These are phyloP conservation scores for Aspergillus glaucus DNA, from an alignment of 2,329 filamentous ascomycete species.

Conservation along the genomic window DNA sequence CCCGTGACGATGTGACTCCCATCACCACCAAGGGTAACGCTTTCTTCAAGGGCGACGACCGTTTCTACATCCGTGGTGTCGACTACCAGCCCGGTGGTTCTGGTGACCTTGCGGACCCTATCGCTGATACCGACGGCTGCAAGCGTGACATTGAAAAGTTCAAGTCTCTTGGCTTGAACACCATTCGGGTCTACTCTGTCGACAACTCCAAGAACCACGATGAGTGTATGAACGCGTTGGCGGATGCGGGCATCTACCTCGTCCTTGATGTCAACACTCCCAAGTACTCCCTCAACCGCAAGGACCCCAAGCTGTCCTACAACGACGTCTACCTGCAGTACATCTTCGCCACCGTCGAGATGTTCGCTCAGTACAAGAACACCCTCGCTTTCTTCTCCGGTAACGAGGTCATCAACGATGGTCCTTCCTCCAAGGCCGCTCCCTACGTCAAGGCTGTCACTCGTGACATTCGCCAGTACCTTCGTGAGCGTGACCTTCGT, in stretches of 20 bases:
- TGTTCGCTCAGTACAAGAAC: constrained; percentile 76
- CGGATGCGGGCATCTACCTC: constrained; percentile 83
- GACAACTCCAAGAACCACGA: constrained; percentile 81
- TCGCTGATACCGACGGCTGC: constrained; percentile 65
- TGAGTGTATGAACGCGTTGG: constrained; percentile 74
- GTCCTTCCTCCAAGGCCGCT: constrained; percentile 58
- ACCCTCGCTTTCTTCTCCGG: constrained; percentile 80
- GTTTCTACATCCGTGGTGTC: constrained; percentile 49
- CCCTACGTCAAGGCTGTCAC: constrained; percentile 74
- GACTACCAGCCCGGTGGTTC: constrained; percentile 64
- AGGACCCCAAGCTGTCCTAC: constrained; percentile 67
- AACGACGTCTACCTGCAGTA: constrained; percentile 79
- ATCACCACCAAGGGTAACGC: constrained; percentile 60
- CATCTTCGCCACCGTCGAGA: constrained; percentile 82
- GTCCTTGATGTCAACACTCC: constrained; percentile 90
- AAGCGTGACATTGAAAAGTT: constrained; percentile 75
- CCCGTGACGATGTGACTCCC: constrained; percentile 46
- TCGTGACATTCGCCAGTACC: constrained; percentile 68
- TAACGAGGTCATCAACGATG: constrained; percentile 72
- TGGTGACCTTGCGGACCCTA: constrained; percentile 62
- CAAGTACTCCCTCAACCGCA: constrained; percentile 79
- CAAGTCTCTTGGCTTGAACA: constrained; percentile 82
- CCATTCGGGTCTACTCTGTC: constrained; percentile 84
- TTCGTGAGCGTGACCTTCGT: constrained; percentile 56
- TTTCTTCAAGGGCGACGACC: constrained; percentile 57